Percentiles rank a stretch among this genome's conserved stretches.
phyloP scores from a whole-genome alignment of 768 basidiomycete species.

The Tylopilus sp. region DNA sequence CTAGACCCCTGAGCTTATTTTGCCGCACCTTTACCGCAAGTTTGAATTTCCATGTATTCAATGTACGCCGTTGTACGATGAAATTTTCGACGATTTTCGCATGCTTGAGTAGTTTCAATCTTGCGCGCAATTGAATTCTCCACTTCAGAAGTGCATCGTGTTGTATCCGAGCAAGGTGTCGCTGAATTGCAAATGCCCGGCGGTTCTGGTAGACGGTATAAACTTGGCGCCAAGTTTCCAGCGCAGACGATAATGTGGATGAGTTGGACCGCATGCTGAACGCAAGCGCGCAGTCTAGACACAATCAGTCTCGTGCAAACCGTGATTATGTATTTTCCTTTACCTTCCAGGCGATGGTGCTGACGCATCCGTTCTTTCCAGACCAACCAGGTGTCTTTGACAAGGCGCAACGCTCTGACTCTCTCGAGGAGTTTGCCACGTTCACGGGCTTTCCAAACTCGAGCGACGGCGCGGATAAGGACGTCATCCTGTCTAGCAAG shows the following conservation, averaged over 20 bases:
- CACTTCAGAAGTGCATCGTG: constrained; percentile 53
- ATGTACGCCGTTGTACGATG: constrained; percentile 46
- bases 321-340: constrained; percentile 2
- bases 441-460: constrained; percentile 69
- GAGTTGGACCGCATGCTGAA: constrained; percentile 48
- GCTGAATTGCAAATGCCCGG: constrained; percentile 44
- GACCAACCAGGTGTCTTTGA: constrained; percentile 43
- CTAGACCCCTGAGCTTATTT: constrained; percentile 42
- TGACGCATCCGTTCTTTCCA: constrained; percentile 49
- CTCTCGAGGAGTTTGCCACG: constrained; percentile 56
- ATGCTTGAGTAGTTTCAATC: constrained; percentile 48
- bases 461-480: constrained; percentile 53
- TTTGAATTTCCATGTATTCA: constrained; percentile 47
- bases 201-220: constrained; percentile 46
- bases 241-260: constrained; percentile 30
- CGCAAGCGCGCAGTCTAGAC: constrained; percentile 45
- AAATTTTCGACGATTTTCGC: constrained; percentile 53
- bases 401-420: constrained; percentile 43
- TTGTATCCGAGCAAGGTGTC: constrained; percentile 27
- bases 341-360: constrained; percentile 47
- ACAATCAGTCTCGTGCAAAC: constrained; percentile 10
- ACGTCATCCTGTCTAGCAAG: constrained; percentile 54
- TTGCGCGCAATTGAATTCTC: constrained; percentile 51
- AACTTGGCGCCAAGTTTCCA: constrained; percentile 47
- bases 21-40: constrained; percentile 44